Percentiles rank a stretch among this genome's conserved stretches.
Conservation (phyloP, 257 asterid species). For the Ilex asprella region DNA sequence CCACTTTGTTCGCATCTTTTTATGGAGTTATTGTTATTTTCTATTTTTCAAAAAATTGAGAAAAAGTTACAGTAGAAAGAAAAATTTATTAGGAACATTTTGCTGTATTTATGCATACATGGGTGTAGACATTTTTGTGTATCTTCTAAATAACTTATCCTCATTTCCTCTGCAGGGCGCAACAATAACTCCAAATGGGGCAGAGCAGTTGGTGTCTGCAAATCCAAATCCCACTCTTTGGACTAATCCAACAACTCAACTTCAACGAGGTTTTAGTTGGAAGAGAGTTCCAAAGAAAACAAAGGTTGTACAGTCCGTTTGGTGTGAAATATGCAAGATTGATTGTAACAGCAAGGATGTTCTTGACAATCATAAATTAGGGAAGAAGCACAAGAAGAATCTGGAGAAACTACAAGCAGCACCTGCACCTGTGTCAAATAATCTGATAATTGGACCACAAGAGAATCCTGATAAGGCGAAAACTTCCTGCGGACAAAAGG, state of each 20-base stretch:
- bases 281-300: constrained; percentile 35
- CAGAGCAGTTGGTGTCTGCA: constrained; percentile 8
- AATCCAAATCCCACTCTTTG: constrained; percentile 5
- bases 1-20: too few species aligned
- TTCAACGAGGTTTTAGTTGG: constrained; percentile 14
- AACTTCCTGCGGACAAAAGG: constrained; percentile 20
- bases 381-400: constrained; percentile 63
- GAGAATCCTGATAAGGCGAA: constrained; percentile 37
- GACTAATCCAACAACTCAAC: constrained; percentile 22
- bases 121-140: too few species aligned
- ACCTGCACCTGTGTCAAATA: constrained; percentile 1
- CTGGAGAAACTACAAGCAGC: constrained; percentile 33
- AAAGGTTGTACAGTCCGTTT: constrained; percentile 45
- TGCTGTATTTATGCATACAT: too few species aligned
- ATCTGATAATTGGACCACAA: constrained; percentile 38
- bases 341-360: constrained; percentile 50
- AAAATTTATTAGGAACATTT: too few species aligned
- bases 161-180: constrained; percentile 9
- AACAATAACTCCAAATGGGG: constrained; percentile 7
- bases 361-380: constrained; percentile 52
- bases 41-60: too few species aligned
- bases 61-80: too few species aligned
- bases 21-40: too few species aligned
- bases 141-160: too few species aligned
- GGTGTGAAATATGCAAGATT: constrained; percentile 67